phyloP scores from a whole-genome alignment of 2,329 filamentous ascomycete genomes.

The Didymosphaeria variabile region DNA sequence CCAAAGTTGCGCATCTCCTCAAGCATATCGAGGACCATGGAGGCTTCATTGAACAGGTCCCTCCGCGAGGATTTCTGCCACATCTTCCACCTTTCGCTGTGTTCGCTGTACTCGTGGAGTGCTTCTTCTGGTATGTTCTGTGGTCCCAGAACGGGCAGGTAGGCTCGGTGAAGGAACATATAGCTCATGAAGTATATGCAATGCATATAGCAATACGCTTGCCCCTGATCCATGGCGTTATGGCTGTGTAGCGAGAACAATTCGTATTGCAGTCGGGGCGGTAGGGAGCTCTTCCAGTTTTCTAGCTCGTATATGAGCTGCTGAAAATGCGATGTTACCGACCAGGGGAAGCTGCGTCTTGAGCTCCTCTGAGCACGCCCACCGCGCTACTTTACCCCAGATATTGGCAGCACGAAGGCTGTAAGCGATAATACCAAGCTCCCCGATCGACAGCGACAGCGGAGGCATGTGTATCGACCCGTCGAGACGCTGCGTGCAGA shows the following conservation, averaged over 20 bases:
- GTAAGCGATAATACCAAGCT: slow-evolving; percentile 51
- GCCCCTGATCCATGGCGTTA: slow-evolving; percentile 53
- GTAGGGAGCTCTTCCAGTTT: slow-evolving; percentile 47
- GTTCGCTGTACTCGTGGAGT: slow-evolving; percentile 44
- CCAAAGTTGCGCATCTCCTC: slow-evolving; percentile 54
- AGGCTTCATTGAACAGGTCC: slow-evolving; percentile 48
- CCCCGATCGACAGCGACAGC: slow-evolving; percentile 38
- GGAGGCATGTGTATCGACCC: slow-evolving; percentile 41
- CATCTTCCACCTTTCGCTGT: slow-evolving; percentile 44
- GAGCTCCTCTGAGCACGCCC: slow-evolving; percentile 50
- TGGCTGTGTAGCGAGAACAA: slow-evolving; percentile 51
- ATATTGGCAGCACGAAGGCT: slow-evolving; percentile 52
- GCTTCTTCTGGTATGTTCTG: slow-evolving; percentile 43
- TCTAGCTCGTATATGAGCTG: slow-evolving; percentile 47
- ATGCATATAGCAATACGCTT: slow-evolving; percentile 54
- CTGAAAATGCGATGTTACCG: slow-evolving; percentile 46
- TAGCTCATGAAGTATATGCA: slow-evolving; percentile 54
- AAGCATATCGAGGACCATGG: slow-evolving; percentile 51
- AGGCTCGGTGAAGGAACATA: slow-evolving; percentile 54
- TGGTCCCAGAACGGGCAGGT: slow-evolving; percentile 50
- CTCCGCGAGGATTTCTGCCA: slow-evolving; percentile 49
- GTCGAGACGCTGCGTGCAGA: slow-evolving; percentile 47
- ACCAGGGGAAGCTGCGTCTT: slow-evolving; percentile 51
- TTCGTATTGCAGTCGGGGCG: slow-evolving; percentile 48
- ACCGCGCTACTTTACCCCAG: slow-evolving; percentile 53